Conservation (phyloP, 768 basidiomycete species). For the Mycena rosella region DNA sequence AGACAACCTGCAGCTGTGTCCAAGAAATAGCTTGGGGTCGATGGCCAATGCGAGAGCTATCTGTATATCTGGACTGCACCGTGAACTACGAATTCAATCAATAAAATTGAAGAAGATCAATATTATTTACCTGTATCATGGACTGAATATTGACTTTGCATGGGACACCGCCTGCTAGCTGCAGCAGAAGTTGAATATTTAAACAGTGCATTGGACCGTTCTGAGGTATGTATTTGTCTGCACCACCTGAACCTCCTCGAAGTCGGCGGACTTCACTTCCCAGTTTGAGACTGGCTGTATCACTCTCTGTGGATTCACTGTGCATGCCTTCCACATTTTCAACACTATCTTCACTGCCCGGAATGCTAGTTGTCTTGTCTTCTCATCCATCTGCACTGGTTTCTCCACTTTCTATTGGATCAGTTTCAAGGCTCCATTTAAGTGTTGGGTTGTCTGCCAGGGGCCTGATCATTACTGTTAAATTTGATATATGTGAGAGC, state of each 20-base stretch:
- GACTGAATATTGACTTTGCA: neutral
- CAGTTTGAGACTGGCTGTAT: neutral
- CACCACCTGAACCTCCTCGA: neutral
- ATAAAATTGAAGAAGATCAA: neutral
- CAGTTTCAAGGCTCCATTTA: too few relatives aligned
- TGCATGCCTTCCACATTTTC: too few relatives aligned
- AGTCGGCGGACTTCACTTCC: neutral
- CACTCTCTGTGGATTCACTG: neutral
- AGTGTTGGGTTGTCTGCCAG: neutral
- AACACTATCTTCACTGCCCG: neutral
- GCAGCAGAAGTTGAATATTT: neutral
- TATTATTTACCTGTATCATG: neutral
- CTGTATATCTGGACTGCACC: neutral
- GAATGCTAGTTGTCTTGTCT: neutral
- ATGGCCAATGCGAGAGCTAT: neutral
- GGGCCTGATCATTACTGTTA: neutral
- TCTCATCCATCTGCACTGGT: neutral
- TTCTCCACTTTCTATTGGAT: neutral
- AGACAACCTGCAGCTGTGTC: neutral
- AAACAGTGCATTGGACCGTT: neutral
- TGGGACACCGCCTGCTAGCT: neutral
- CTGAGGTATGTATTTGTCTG: too few relatives aligned
- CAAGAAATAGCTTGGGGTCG: neutral
- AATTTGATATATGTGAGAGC: neutral
- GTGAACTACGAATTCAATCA: neutral